Base-by-base conservation (phyloP, 306 rosid genomes). In the Benincasa hispida region DNA sequence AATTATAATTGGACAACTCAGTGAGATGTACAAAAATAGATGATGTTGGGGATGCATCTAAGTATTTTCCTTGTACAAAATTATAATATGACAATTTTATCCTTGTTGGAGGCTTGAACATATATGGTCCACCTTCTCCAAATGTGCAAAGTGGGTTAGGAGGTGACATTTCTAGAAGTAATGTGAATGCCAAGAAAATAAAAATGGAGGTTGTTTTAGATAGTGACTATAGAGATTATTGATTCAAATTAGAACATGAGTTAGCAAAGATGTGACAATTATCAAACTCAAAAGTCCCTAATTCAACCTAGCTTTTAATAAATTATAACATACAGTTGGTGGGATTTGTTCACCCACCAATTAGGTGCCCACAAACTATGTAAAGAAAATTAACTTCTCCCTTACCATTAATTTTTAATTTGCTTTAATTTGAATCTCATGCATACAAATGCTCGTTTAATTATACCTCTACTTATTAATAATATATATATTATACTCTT, bases 301-400 rank as follows among this genome's bases (percentile, higher is more conserved):
- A 65, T 32, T 18, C 22, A 17, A n/a, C 2, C 22, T 3, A 1
- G 5, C 0, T 13, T 56, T 27, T 59, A 59, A 30, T 27, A 28
- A 32, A 34, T 21, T 3, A 65, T n/a, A 28, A 60, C n/a, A 59
- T 9, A 65, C 13, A 34, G 13, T 65, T 65, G 72, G 47, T 65
- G 24, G 25, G 27, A 34, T 65, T 65, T 65, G 72, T 65, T 65
- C 72, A 65, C 45, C 72, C 50, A 65, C 72, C 48, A 65, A 65
- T 65, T 65, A 65, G 72, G 72, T 65, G 42, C 14, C 13, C 6
- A 30, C 17, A 62, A 30, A 60, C 27, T 60, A 28, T 0, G 1
- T 5, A 10, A 24, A 14, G 0, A 11, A 27, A 61, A 50, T 6
- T 5, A 62, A 30, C 69, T 62, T 28, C 22, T 14, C 41, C 42